phyloP scores from a whole-genome alignment of 345 rosid species.

The Pistacia integerrima region DNA sequence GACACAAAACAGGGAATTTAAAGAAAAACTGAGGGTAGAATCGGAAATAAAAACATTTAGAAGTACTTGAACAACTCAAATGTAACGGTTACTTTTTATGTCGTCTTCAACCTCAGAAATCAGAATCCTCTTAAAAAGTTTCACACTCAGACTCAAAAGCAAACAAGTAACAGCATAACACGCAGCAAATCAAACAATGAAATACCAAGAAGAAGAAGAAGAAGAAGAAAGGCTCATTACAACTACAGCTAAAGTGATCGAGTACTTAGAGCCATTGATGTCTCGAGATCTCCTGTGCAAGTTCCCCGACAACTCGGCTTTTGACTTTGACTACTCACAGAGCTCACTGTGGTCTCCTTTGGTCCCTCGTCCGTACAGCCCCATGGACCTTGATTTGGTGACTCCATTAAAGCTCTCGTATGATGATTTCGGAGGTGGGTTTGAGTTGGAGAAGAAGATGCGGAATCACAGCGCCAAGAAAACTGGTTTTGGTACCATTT shows the following conservation, averaged over 20 bases:
- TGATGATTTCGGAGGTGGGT: constrained; percentile 37
- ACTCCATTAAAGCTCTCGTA: constrained; percentile 35
- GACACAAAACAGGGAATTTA: neutral
- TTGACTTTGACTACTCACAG: constrained; percentile 72
- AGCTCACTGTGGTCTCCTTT: constrained; percentile 96
- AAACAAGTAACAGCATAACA: no score
- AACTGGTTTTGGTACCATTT: constrained; percentile 11
- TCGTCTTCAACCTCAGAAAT: neutral
- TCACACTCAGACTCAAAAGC: neutral
- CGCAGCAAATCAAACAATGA: neutral
- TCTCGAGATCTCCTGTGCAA: constrained; percentile 74
- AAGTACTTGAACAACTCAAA: neutral
- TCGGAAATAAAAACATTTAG: neutral
- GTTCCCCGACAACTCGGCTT: constrained; percentile 78
- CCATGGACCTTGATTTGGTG: constrained; percentile 39
- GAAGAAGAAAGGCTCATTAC: constrained; percentile 42
- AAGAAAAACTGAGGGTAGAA: neutral
- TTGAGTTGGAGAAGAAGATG: constrained; percentile 24
- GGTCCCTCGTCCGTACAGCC: constrained; percentile 54
- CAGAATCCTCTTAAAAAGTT: neutral
- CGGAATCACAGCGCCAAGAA: constrained; percentile 21
- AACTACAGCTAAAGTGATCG: constrained; percentile 60
- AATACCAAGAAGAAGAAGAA: constrained; percentile 31
- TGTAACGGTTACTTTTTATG: neutral
- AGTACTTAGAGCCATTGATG: constrained; percentile 73